These are phyloP conservation scores for Lippia alba DNA, from an alignment of 305 asterid genomes.

Conservation along the genomic window DNA sequence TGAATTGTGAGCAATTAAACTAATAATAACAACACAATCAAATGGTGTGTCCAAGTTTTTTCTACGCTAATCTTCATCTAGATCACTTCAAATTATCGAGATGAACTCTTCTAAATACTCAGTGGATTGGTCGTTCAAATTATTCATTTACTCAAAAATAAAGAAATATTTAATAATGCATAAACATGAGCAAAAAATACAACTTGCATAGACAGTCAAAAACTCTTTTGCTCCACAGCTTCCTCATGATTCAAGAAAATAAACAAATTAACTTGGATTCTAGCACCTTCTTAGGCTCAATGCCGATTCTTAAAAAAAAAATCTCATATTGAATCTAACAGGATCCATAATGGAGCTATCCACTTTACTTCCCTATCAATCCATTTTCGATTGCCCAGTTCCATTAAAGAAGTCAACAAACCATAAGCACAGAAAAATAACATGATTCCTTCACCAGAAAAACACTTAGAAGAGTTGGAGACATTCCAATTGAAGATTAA, in stretches of 20 bases:
- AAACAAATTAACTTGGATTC: neutral
- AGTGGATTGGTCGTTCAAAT: neutral
- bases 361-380: neutral
- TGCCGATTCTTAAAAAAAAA: neutral
- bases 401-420: neutral
- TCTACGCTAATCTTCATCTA: no score
- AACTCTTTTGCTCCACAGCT: neutral
- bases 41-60: no score
- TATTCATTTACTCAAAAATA: neutral
- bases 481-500: conserved; percentile 5
- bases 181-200: neutral
- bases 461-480: conserved; percentile 1
- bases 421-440: neutral
- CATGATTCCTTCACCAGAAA: neutral
- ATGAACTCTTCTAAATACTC: neutral
- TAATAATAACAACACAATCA: no score
- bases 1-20: no score
- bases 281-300: neutral
- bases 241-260: neutral
- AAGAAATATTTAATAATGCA: neutral
- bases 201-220: neutral
- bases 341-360: neutral
- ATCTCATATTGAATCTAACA: neutral
- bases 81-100: neutral
- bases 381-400: neutral